phyloP scores from a whole-genome alignment of 768 basidiomycete genomes.

The Vararia minispora region DNA sequence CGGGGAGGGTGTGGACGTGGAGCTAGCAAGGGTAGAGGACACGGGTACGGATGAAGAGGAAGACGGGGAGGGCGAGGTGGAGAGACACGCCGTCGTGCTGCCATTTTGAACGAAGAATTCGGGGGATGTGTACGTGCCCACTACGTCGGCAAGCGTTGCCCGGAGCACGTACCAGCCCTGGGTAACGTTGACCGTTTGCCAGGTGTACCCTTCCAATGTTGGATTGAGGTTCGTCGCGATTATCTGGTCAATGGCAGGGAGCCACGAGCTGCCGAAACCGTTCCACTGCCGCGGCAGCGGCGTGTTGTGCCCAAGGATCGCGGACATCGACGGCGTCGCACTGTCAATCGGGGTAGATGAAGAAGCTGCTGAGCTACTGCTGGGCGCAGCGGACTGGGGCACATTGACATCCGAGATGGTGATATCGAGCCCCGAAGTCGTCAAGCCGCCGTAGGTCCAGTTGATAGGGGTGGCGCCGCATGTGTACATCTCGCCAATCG shows the following conservation, averaged over 20 bases:
- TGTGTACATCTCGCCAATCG: slow-evolving; percentile 25
- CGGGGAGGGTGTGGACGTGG: slow-evolving; percentile 3
- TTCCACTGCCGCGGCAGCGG: slow-evolving; percentile 1
- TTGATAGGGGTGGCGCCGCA: slow-evolving; percentile 23
- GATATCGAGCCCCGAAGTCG: slow-evolving; percentile 19
- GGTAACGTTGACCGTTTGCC: slow-evolving; percentile 35
- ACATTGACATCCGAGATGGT: slow-evolving; percentile 30
- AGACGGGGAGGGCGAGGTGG: slow-evolving; percentile 9
- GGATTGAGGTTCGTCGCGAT: slow-evolving; percentile 25
- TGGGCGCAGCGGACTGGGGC: slow-evolving; percentile 13
- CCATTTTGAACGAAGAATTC: slow-evolving; percentile 28
- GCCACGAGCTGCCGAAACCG: slow-evolving; percentile 6
- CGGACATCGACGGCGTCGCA: not conserved
- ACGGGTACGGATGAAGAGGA: slow-evolving; percentile 15
- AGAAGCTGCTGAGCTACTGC: not conserved
- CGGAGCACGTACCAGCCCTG: slow-evolving; percentile 36
- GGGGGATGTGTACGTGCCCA: slow-evolving; percentile 15
- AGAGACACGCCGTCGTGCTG: slow-evolving; percentile 25
- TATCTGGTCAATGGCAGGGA: slow-evolving; percentile 12
- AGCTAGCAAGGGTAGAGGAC: slow-evolving; percentile 17
- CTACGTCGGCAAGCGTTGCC: slow-evolving; percentile 12
- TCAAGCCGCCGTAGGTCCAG: slow-evolving; percentile 14
- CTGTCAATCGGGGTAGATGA: slow-evolving; percentile 8
- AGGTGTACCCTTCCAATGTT: slow-evolving; percentile 20
- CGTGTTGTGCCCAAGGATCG: not conserved